These are phyloP conservation scores for Fulvia fulva DNA, from an alignment of 2,329 filamentous ascomycete genomes.

Conservation along the genomic window DNA sequence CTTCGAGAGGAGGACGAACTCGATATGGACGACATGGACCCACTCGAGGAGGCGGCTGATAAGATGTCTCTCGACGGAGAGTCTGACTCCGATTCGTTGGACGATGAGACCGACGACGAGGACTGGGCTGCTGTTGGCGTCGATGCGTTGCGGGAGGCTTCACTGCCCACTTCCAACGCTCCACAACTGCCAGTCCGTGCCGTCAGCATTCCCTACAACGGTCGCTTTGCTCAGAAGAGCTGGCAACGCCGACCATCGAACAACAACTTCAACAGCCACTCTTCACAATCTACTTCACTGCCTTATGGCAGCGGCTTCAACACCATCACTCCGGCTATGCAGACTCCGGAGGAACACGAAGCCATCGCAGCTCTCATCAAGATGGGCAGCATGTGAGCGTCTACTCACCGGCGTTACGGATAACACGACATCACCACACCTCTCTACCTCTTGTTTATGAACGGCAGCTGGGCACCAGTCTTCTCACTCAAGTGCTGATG, in stretches of 20 bases:
- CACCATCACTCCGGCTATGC: conserved; percentile 12
- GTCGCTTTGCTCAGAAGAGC: conserved; percentile 24
- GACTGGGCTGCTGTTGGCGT: conserved; percentile 91
- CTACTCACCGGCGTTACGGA: conserved; percentile 11
- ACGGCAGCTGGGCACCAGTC: conserved; percentile 36
- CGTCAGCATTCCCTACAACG: conserved; percentile 27
- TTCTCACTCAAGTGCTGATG: conserved; percentile 36
- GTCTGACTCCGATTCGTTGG: conserved; percentile 48
- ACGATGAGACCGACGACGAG: conserved; percentile 87
- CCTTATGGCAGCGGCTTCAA: conserved; percentile 12
- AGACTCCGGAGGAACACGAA: conserved; percentile 70
- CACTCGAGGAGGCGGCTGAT: conserved; percentile 82
- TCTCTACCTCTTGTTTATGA: conserved; percentile 21
- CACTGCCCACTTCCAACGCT: conserved; percentile 32
- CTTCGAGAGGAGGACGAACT: conserved; percentile 61
- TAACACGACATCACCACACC: conserved; percentile 7
- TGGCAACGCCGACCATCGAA: conserved; percentile 25
- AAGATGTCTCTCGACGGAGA: conserved; percentile 86
- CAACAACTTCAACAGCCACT: conserved; percentile 3
- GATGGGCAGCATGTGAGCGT: conserved; percentile 62
- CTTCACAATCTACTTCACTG: conserved; percentile 23
- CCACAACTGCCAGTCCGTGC: conserved; percentile 27
- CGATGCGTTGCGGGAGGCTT: conserved; percentile 71
- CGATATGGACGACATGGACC: conserved; percentile 55
- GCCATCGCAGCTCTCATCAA: conserved; percentile 76